Percentiles rank a stretch among this genome's conserved stretches.
Conservation (phyloP, 306 rosid genomes). For the Dicorynia guianensis region DNA sequence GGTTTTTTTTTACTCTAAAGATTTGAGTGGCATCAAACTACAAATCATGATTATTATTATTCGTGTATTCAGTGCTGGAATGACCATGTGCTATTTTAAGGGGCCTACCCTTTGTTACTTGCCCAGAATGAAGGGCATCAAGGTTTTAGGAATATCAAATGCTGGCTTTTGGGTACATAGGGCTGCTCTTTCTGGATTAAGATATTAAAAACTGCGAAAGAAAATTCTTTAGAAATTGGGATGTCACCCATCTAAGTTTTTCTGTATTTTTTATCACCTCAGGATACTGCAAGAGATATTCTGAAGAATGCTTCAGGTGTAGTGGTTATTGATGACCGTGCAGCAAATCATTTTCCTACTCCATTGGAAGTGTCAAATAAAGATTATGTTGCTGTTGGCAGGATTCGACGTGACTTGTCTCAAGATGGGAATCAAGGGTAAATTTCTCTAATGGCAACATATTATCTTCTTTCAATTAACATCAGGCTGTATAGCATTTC, state of each 20-base stretch:
- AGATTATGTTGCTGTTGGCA: constrained; percentile 92
- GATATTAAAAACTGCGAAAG: background rate
- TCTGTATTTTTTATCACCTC: constrained; percentile 36
- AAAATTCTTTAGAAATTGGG: background rate
- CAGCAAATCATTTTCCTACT: constrained; percentile 85
- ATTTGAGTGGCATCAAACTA: background rate
- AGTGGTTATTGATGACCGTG: constrained; percentile 85
- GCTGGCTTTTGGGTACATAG: background rate
- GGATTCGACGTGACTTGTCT: constrained; percentile 89
- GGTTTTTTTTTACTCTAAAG: background rate
- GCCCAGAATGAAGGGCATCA: background rate
- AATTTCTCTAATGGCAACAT: constrained; percentile 12
- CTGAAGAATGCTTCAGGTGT: constrained; percentile 86
- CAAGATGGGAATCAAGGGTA: constrained; percentile 91
- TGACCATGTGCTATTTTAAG: constrained; percentile 22
- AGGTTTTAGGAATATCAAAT: background rate
- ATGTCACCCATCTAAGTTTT: constrained; percentile 11
- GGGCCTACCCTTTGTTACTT: constrained; percentile 1
- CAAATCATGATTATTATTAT: background rate
- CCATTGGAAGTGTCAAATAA: constrained; percentile 94
- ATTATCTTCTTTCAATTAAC: background rate
- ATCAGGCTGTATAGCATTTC: constrained; percentile 28
- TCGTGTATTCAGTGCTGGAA: background rate
- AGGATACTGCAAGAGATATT: constrained; percentile 84
- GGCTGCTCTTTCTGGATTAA: background rate